Conservation (phyloP, 805 yeast species). For the Candida xyloterini region DNA sequence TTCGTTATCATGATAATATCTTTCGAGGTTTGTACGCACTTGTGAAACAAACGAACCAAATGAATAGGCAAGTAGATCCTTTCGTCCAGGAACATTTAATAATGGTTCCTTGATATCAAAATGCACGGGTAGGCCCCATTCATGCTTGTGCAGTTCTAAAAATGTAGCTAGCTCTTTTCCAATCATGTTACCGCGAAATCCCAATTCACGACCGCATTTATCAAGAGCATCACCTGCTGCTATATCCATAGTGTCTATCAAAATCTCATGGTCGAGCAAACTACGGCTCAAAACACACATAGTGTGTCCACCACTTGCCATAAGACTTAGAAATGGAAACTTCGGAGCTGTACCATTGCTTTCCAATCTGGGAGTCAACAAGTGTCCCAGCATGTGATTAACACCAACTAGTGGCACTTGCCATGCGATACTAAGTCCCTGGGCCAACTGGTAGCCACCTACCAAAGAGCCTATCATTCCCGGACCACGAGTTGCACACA, state of each 20-base stretch:
- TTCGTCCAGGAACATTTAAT: slow-evolving; percentile 44
- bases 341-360: slow-evolving; percentile 42
- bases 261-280: slow-evolving; percentile 63
- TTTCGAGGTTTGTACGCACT: slow-evolving; percentile 27
- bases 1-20: slow-evolving; percentile 20
- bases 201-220: slow-evolving; percentile 85
- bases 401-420: slow-evolving; percentile 79
- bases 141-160: slow-evolving; percentile 35
- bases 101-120: slow-evolving; percentile 47
- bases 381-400: slow-evolving; percentile 95
- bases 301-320: slow-evolving; percentile 95
- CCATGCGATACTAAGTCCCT: slow-evolving; percentile 82
- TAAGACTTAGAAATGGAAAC: slow-evolving; percentile 70
- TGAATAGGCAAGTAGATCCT: slow-evolving; percentile 54
- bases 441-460: slow-evolving; percentile 79
- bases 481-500: slow-evolving; percentile 93
- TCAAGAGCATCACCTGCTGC: slow-evolving; percentile 94
- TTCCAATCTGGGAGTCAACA: slow-evolving; percentile 60
- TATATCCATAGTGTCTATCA: slow-evolving; percentile 76
- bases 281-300: slow-evolving; percentile 69
- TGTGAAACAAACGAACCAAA: slow-evolving; percentile 64
- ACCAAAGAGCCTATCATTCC: slow-evolving; percentile 91
- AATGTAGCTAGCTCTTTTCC: slow-evolving; percentile 77
- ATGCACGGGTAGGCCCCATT: slow-evolving; percentile 31
- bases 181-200: slow-evolving; percentile 76